Evolutionary conservation across 352 stramenopile species (phyloP).

Genomic region (Phytopythium boreale): DNA sequence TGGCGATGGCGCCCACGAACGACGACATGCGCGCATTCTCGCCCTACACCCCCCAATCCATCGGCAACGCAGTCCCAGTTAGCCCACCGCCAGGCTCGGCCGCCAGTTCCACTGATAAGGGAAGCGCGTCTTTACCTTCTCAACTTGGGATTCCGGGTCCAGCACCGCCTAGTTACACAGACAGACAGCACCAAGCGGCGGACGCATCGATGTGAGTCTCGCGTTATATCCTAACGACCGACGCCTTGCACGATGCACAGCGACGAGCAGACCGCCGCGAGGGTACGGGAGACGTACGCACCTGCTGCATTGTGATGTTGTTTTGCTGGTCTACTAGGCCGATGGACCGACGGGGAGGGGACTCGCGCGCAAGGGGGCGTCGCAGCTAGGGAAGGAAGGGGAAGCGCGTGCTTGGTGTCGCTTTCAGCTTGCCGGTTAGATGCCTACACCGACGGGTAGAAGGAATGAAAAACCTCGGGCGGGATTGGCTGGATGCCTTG

Average conservation of each 20-base stretch:
- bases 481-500: not conserved
- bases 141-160: slow-evolving; percentile 78
- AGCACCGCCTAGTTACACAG: slow-evolving; percentile 52
- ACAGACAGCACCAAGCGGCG: not conserved
- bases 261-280: not conserved
- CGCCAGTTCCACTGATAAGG: not conserved
- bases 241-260: not conserved
- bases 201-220: not conserved
- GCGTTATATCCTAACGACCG: not conserved
- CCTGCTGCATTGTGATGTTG: slow-evolving; percentile 14
- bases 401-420: not conserved
- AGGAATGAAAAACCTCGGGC: not conserved
- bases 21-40: slow-evolving; percentile 99
- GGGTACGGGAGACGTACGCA: not conserved
- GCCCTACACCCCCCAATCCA: slow-evolving; percentile 55
- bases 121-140: slow-evolving; percentile 39
- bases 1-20: slow-evolving; percentile 99
- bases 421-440: not conserved
- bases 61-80: not conserved
- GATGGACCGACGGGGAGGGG: not conserved
- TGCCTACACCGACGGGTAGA: not conserved
- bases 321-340: not conserved
- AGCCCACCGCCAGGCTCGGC: not conserved
- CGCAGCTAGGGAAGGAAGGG: not conserved
- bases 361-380: not conserved